Conservation (phyloP, 805 yeast genomes). For the Ogataea saltuana region DNA sequence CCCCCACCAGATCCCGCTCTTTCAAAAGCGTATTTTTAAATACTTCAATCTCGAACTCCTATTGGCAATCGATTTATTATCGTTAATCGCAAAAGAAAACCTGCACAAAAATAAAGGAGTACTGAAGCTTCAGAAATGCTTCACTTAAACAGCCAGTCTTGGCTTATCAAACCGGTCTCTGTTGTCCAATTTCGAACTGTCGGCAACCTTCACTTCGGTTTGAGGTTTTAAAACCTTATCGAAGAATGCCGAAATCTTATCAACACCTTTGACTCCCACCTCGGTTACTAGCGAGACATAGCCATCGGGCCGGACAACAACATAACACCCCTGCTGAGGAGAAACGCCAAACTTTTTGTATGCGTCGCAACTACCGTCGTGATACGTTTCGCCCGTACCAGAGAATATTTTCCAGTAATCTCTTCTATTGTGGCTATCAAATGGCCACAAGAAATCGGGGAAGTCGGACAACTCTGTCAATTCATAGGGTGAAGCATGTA, state of each 20-base stretch:
- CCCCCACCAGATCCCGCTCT: too few species aligned
- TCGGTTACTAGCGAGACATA: conserved; percentile 32
- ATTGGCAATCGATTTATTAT: too few species aligned
- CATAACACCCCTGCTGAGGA: conserved; percentile 26
- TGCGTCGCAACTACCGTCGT: conserved; percentile 31
- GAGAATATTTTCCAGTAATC: conserved; percentile 35
- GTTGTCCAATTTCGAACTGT: conserved; percentile 11
- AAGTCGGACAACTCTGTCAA: conserved; percentile 31
- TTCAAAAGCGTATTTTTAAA: too few species aligned
- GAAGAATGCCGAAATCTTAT: conserved; percentile 26
- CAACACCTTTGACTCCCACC: conserved; percentile 24
- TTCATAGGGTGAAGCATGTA: conserved; percentile 26
- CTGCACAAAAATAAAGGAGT: neutral
- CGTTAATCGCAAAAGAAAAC: too few species aligned
- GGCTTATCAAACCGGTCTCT: conserved; percentile 13
- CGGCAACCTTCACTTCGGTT: conserved; percentile 7
- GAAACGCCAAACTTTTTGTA: conserved; percentile 34
- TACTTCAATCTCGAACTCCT: too few species aligned
- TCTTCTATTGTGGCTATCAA: conserved; percentile 25
- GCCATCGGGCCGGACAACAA: conserved; percentile 38
- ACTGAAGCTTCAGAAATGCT: neutral
- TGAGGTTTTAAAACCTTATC: conserved; percentile 20
- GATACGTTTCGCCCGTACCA: conserved; percentile 32
- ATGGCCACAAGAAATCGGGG: conserved; percentile 31
- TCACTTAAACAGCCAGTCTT: conserved; percentile 9